These are phyloP conservation scores for Exobasidium rhododendri DNA, from an alignment of 1,284 basidiomycete genomes.

Conservation along the genomic window DNA sequence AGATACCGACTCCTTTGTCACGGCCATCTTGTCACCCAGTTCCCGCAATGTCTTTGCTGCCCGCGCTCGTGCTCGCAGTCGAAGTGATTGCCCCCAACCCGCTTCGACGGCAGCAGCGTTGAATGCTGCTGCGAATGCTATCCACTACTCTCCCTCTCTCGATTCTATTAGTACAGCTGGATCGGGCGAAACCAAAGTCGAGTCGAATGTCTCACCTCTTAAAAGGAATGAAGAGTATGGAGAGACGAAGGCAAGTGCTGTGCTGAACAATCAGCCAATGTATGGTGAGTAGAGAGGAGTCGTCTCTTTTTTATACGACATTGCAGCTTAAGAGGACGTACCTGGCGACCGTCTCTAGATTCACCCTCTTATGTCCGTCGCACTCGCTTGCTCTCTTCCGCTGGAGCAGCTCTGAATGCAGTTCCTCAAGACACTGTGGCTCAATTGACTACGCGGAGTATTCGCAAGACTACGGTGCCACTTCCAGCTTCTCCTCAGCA, in stretches of 20 bases:
- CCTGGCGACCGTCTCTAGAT: background rate
- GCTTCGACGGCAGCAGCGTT: background rate
- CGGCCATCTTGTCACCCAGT: slow-evolving; percentile 3
- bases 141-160: background rate
- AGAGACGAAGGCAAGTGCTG: background rate
- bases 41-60: slow-evolving; percentile 6
- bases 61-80: slow-evolving; percentile 5
- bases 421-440: too few species aligned
- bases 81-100: background rate
- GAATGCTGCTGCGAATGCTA: background rate
- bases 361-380: background rate
- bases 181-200: background rate
- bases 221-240: too few species aligned
- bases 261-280: background rate
- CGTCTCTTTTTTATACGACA: too few species aligned
- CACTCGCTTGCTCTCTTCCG: background rate
- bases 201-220: background rate
- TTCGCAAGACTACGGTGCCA: too few species aligned
- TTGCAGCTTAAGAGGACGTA: too few species aligned
- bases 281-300: background rate
- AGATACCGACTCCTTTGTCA: slow-evolving; percentile 1
- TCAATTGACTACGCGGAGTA: too few species aligned
- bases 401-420: background rate
- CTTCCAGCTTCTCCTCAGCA: too few species aligned
- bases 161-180: background rate